Percentiles rank a stretch among this genome's conserved stretches.
These are phyloP conservation scores for Aspergillus sp. DNA, from an alignment of 2,329 filamentous ascomycete genomes.

Conservation along the genomic window DNA sequence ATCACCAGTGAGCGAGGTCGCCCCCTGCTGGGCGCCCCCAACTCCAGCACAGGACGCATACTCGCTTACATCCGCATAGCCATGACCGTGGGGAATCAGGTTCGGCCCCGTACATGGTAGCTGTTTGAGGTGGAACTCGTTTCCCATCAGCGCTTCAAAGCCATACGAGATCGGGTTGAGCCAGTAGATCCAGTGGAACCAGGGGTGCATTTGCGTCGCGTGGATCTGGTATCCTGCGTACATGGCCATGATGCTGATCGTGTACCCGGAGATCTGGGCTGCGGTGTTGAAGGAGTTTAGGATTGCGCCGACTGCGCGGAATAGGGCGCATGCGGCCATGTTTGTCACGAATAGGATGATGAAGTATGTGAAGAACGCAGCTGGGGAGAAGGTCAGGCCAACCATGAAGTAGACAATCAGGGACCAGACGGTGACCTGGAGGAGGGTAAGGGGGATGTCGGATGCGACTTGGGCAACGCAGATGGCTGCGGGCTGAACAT, in stretches of 20 bases:
- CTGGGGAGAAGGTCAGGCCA: neutral
- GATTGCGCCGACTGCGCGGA: conserved; percentile 53
- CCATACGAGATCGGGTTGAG: conserved; percentile 35
- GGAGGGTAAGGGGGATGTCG: conserved; percentile 36
- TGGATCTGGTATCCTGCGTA: conserved; percentile 43
- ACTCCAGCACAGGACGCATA: conserved; percentile 55
- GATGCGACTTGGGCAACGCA: conserved; percentile 40
- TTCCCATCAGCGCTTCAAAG: conserved; percentile 31
- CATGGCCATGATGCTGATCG: conserved; percentile 31
- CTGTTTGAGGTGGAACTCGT: conserved; percentile 30
- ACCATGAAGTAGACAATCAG: neutral
- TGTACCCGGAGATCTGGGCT: conserved; percentile 48
- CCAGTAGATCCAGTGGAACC: conserved; percentile 44
- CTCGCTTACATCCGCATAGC: conserved; percentile 24
- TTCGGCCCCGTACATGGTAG: conserved; percentile 31
- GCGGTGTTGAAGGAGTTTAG: conserved; percentile 58
- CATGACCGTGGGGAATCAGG: conserved; percentile 28
- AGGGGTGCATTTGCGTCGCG: conserved; percentile 48
- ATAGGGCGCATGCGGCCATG: conserved; percentile 40
- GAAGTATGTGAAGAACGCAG: no score
- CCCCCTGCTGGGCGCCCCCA: conserved; percentile 53
- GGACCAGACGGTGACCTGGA: neutral
- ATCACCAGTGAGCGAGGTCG: conserved; percentile 53
- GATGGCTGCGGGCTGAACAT: conserved; percentile 51
- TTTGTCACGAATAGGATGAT: conserved; percentile 30